phyloP scores from a whole-genome alignment of 2,329 filamentous ascomycete species.

The Trichoderma semiorbis region DNA sequence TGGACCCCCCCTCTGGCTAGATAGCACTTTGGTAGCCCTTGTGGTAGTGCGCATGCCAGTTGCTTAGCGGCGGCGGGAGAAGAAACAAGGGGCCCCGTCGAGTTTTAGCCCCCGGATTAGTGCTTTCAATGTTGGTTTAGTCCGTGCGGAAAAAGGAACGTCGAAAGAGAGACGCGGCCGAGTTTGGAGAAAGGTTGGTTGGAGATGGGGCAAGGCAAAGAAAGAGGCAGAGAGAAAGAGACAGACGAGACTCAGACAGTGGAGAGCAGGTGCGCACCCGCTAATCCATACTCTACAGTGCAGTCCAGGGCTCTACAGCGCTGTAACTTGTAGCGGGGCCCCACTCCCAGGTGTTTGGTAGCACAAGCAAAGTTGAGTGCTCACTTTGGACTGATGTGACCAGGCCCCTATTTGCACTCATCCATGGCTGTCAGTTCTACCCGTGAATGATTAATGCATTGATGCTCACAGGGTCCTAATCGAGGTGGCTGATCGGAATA shows the following conservation, averaged over 20 bases:
- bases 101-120: not conserved
- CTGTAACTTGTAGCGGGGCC: not conserved
- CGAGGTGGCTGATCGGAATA: not conserved
- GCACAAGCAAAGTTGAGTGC: not conserved
- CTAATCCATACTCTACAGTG: too few relatives aligned
- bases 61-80: conserved; percentile 3
- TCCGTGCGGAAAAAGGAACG: not conserved
- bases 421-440: not conserved
- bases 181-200: not conserved
- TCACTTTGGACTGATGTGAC: not conserved
- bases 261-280: not conserved
- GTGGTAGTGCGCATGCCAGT: not conserved
- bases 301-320: too few relatives aligned
- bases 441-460: not conserved
- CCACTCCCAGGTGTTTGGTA: not conserved
- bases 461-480: not conserved
- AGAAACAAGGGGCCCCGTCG: not conserved
- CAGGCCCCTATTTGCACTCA: not conserved
- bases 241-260: too few relatives aligned
- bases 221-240: not conserved
- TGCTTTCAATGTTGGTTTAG: not conserved
- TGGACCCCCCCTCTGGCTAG: too few relatives aligned
- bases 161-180: not conserved
- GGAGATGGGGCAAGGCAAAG: not conserved
- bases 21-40: too few relatives aligned